Evolutionary conservation across 106 monocot species (phyloP).

Genomic region (Dendrobium chrysotoxum): DNA sequence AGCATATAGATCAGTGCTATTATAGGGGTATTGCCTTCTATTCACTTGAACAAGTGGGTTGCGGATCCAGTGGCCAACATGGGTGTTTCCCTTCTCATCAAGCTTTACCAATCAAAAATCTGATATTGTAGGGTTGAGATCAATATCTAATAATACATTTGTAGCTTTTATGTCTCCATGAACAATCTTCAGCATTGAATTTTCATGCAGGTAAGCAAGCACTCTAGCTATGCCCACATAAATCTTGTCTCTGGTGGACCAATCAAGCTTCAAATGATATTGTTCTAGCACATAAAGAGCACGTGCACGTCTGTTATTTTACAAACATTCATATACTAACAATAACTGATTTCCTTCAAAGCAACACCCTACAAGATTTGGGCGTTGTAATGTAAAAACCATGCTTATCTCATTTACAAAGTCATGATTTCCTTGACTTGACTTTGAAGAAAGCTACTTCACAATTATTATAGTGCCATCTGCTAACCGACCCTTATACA

Average conservation of each 20-base stretch:
- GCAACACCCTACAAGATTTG: slow-evolving; percentile 63
- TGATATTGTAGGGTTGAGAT: slow-evolving; percentile 61
- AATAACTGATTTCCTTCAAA: slow-evolving; percentile 50
- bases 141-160: slow-evolving; percentile 64
- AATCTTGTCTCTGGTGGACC: slow-evolving; percentile 35
- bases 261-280: slow-evolving; percentile 27
- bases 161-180: slow-evolving; percentile 64
- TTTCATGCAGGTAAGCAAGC: slow-evolving; percentile 44
- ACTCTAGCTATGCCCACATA: slow-evolving; percentile 39
- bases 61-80: slow-evolving; percentile 72
- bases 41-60: too few relatives aligned
- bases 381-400: slow-evolving; percentile 44
- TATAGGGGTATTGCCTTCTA: too few relatives aligned
- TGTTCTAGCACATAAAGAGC: slow-evolving; percentile 37
- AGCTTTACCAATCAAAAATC: slow-evolving; percentile 76
- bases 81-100: slow-evolving; percentile 70
- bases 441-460: slow-evolving; percentile 33
- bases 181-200: slow-evolving; percentile 27
- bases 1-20: too few relatives aligned
- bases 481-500: slow-evolving; percentile 30
- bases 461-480: slow-evolving; percentile 23
- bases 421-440: slow-evolving; percentile 35
- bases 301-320: slow-evolving; percentile 59
- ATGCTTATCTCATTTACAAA: slow-evolving; percentile 43
- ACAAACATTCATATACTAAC: slow-evolving; percentile 55